phyloP scores from a whole-genome alignment of 1,284 basidiomycete species.

The Boletus mariae region DNA sequence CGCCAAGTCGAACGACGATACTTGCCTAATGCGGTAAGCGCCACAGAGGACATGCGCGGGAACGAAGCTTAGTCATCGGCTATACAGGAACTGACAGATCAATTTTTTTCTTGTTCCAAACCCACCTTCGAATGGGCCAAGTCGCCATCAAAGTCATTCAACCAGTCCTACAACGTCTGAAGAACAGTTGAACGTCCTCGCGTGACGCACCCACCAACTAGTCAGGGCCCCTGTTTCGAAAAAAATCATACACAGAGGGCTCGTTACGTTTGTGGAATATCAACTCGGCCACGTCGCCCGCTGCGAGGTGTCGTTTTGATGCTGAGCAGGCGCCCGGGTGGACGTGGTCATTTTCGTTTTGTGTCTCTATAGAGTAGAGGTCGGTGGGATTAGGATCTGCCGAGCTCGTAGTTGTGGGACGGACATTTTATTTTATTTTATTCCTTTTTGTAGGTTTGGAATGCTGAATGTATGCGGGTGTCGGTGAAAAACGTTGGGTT shows the following conservation, averaged over 20 bases:
- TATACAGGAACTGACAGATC: slow-evolving; percentile 9
- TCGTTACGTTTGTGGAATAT: slow-evolving; percentile 62
- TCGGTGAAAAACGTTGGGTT: not conserved
- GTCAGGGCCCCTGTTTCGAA: slow-evolving; percentile 45
- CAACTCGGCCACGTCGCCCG: slow-evolving; percentile 32
- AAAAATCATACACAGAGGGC: slow-evolving; percentile 35
- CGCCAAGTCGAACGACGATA: slow-evolving; percentile 17
- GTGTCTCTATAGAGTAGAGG: slow-evolving; percentile 57
- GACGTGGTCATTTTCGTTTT: slow-evolving; percentile 26
- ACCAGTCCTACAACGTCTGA: not conserved
- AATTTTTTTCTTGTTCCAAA: not conserved
- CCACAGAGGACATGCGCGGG: slow-evolving; percentile 9
- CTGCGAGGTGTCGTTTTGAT: slow-evolving; percentile 48
- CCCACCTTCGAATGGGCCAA: not conserved
- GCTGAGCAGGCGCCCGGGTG: slow-evolving; percentile 39
- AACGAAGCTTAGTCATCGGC: slow-evolving; percentile 19
- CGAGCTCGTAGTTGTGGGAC: slow-evolving; percentile 58
- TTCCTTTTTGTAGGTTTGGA: slow-evolving; percentile 8
- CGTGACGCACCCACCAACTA: slow-evolving; percentile 43
- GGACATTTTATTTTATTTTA: slow-evolving; percentile 36
- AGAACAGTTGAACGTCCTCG: not conserved
- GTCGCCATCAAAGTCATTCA: not conserved
- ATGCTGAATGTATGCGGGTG: slow-evolving; percentile 2
- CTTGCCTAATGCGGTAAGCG: slow-evolving; percentile 14
- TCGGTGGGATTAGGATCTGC: slow-evolving; percentile 31